phyloP scores from a whole-genome alignment of 2,329 filamentous ascomycete species.

The Alternaria sp. region DNA sequence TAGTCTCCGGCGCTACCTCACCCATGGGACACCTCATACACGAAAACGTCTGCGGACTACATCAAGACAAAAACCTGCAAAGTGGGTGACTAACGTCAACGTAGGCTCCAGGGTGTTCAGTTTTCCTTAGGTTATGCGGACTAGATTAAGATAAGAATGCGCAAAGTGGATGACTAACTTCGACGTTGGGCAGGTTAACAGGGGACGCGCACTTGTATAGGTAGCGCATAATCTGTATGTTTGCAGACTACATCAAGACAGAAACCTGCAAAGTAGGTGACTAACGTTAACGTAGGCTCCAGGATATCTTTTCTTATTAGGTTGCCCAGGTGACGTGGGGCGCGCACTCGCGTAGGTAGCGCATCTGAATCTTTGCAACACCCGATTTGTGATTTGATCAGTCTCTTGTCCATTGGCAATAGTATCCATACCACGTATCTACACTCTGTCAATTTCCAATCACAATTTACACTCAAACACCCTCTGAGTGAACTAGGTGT shows the following conservation, averaged over 20 bases:
- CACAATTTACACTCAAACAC: background rate
- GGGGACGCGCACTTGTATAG: no score
- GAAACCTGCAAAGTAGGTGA: background rate
- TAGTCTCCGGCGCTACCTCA: background rate
- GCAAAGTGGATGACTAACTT: no score
- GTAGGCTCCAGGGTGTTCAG: background rate
- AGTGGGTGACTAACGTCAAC: background rate
- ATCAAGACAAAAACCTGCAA: background rate
- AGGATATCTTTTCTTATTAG: background rate
- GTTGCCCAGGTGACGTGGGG: background rate
- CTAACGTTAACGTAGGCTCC: background rate
- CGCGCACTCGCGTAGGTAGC: background rate
- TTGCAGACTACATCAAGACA: background rate
- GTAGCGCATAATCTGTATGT: background rate
- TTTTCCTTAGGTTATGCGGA: no score
- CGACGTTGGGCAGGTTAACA: no score
- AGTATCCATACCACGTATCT: background rate
- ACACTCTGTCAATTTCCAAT: background rate
- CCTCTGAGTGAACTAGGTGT: background rate
- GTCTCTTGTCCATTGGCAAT: background rate
- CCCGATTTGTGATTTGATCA: background rate
- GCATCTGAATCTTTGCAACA: background rate
- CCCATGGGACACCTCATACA: background rate
- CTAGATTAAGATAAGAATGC: no score
- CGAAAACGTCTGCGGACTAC: background rate